phyloP scores from a whole-genome alignment of 257 asterid species.

The Nicotiana noctiflora region DNA sequence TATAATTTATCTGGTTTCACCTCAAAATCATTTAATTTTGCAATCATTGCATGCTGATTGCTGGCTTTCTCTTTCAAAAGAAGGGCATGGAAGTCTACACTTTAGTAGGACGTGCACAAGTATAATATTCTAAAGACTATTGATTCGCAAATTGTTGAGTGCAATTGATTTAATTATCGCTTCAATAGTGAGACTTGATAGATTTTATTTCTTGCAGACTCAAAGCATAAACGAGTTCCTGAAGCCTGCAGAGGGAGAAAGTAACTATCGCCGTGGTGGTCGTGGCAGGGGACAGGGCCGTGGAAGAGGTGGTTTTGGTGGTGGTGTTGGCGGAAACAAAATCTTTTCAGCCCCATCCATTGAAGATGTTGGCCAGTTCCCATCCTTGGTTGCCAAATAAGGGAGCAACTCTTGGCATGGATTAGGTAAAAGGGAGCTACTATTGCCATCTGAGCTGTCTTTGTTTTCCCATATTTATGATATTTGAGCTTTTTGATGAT shows the following conservation, averaged over 20 bases:
- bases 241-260: constrained; percentile 11
- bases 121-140: neutral
- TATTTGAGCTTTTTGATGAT: neutral
- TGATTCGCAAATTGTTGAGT: neutral
- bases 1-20: too few relatives aligned
- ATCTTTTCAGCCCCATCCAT: constrained; percentile 3
- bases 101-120: neutral
- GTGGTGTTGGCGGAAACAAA: neutral
- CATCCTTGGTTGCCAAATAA: constrained; percentile 12
- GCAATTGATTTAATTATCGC: neutral
- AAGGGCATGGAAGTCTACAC: neutral
- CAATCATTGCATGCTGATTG: neutral
- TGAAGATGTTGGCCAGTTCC: constrained; percentile 12
- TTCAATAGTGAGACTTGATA: neutral
- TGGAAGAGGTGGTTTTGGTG: constrained; percentile 7
- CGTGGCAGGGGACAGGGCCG: constrained; percentile 10
- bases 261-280: constrained; percentile 7
- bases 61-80: neutral
- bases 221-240: constrained; percentile 11
- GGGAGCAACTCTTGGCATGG: neutral
- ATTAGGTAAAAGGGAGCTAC: neutral
- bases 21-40: too few relatives aligned
- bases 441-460: neutral
- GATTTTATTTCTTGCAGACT: neutral
- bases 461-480: neutral